Evolutionary conservation across 2,329 filamentous ascomycete species (phyloP).

Genomic region (Talaromyces sp.): DNA sequence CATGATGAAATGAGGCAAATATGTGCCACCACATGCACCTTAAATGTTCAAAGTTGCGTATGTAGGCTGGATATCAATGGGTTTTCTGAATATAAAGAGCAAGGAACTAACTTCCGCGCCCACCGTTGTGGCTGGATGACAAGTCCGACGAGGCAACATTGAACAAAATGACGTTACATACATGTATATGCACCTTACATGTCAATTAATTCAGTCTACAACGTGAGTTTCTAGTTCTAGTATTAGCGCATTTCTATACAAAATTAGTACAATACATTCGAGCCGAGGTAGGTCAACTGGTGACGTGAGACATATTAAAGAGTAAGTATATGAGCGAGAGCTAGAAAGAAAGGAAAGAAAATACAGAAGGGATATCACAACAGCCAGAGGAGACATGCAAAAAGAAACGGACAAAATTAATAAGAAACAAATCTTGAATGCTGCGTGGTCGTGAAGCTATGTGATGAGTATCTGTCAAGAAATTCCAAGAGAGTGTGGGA

Average conservation of each 20-base stretch:
- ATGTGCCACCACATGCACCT: not conserved
- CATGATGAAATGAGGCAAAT: not conserved
- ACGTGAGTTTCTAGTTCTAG: not conserved
- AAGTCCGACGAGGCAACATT: not conserved
- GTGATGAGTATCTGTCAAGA: constrained; percentile 24
- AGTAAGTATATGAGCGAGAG: not conserved
- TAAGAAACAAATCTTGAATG: constrained; percentile 22
- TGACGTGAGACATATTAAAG: not conserved
- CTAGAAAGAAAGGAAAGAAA: constrained; percentile 16
- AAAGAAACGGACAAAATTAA: constrained; percentile 14
- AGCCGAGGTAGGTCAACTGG: not conserved
- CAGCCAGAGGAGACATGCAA: constrained; percentile 20
- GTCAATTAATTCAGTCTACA: too few species aligned
- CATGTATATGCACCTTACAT: too few species aligned
- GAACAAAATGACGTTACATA: not conserved
- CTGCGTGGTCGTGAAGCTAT: constrained; percentile 39
- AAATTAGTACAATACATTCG: not conserved
- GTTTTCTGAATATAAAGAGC: too few species aligned
- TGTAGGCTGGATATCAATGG: not conserved
- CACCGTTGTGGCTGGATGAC: not conserved
- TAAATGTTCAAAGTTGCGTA: too few species aligned
- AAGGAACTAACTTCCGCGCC: constrained; percentile 9
- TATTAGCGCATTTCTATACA: not conserved
- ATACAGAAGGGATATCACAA: constrained; percentile 43
- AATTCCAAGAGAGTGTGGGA: constrained; percentile 28